Evolutionary conservation across 2,329 filamentous ascomycete species (phyloP), one percentile per base, ranked within the genome.

Genomic region (Cercospora canescens): DNA sequence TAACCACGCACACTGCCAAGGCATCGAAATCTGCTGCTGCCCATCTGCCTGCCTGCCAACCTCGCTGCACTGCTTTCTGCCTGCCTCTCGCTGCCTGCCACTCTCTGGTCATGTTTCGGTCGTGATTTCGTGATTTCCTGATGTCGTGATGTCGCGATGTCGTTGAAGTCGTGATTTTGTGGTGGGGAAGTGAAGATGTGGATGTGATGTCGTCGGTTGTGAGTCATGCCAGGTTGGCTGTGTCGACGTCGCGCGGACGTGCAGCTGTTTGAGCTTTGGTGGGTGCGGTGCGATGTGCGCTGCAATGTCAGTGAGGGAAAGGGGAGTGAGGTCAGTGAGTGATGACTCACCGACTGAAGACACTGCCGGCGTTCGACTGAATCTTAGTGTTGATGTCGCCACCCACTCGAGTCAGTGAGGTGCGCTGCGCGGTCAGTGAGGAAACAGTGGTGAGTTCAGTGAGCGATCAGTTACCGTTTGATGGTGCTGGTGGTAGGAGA

Each of bases 1-100:
- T 56, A 56, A 56, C 52, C 52, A 56, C 52, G 28, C 52, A 56
- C 52, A 56, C 52, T 56, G 52, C 32, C 52, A 56, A 56, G 52
- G 35, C 18, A 30, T 35, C 52, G 52, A 56, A 32, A 18, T 56
- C 32, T 35, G 52, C 28, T 56, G 52, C 52, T 56, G 45, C 45
- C 24, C 24, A 50, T 50, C 45, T 50, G 45, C 45, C 45, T 16
- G 45, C 21, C 24, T 28, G 3, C 39, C 39, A n/a, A 45, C 8
- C 1, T 30, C 6, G 26, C 28, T 54, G 50, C 24, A 7, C 28
- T 32, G 50, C 50, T 54, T 12, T 54, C 50, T 28, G 8, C 52
- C 52, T 55, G 52, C 8, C 32, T 32, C 52, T 56, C 52, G 32
- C 52, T 56, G 52, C 52, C 52, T 56, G 52, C 52, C 52, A 16